Evolutionary conservation across 2,329 filamentous ascomycete species (phyloP).

Genomic region (Hymenoscyphus albidus): DNA sequence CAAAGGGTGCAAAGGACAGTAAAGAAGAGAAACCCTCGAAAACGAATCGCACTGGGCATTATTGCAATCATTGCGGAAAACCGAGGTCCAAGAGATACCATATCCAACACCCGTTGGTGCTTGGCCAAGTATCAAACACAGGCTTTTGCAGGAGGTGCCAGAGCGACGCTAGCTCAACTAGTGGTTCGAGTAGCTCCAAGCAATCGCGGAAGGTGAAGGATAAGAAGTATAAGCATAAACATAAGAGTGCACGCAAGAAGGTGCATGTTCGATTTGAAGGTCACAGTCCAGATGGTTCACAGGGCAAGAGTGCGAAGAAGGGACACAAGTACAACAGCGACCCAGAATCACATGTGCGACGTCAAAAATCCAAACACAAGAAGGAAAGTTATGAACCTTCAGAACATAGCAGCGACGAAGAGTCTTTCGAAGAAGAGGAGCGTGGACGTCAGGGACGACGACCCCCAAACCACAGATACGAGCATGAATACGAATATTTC

Average conservation of each 20-base stretch:
- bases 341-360: conserved; percentile 4
- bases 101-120: conserved; percentile 34
- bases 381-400: background rate
- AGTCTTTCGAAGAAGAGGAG: conserved; percentile 11
- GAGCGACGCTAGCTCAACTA: conserved; percentile 26
- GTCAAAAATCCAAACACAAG: conserved; percentile 7
- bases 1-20: background rate
- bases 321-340: conserved; percentile 7
- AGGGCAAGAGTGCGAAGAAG: background rate
- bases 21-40: conserved; percentile 32
- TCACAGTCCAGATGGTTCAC: background rate
- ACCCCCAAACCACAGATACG: background rate
- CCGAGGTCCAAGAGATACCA: conserved; percentile 42
- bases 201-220: conserved; percentile 15
- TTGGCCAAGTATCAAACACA: conserved; percentile 33
- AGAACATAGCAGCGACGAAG: conserved; percentile 10
- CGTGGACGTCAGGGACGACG: conserved; percentile 13
- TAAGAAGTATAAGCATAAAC: background rate
- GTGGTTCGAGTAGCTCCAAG: conserved; percentile 8
- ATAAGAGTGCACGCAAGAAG: conserved; percentile 11
- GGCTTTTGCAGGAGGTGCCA: conserved; percentile 40
- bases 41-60: conserved; percentile 34
- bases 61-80: conserved; percentile 43
- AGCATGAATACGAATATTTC: background rate
- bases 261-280: conserved; percentile 9